phyloP scores from a whole-genome alignment of 768 basidiomycete species.

The Clavulina sp. region DNA sequence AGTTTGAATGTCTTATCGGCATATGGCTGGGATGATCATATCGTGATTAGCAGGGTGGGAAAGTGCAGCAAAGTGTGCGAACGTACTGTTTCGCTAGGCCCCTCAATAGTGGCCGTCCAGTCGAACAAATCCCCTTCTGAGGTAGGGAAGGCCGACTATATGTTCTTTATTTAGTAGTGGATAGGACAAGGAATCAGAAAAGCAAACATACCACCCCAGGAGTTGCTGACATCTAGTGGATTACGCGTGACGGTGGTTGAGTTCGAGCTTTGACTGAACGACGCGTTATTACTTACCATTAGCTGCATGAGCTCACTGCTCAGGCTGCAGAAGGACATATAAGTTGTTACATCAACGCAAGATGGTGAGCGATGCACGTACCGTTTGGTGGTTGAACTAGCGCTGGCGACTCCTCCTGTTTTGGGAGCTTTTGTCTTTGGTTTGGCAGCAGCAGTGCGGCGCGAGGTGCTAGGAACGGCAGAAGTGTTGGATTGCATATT shows the following conservation, averaged over 20 bases:
- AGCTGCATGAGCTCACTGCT: constrained; percentile 76
- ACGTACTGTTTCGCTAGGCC: constrained; percentile 50
- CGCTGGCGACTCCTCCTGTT: too few species aligned
- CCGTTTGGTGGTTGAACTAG: background rate
- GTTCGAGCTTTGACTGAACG: background rate
- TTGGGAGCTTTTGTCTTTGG: too few species aligned
- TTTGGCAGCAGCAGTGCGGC: too few species aligned
- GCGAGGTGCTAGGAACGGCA: too few species aligned
- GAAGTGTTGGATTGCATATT: too few species aligned
- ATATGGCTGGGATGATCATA: constrained; percentile 48
- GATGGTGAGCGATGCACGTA: background rate
- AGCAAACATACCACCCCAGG: constrained; percentile 68
- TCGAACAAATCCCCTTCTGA: constrained; percentile 75
- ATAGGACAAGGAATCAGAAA: background rate
- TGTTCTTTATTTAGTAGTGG: constrained; percentile 1
- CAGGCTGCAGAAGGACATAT: constrained; percentile 30
- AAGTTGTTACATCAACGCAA: background rate
- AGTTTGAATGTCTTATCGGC: constrained; percentile 67
- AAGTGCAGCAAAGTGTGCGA: background rate
- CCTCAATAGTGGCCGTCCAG: constrained; percentile 81
- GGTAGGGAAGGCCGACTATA: constrained; percentile 77
- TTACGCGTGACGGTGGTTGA: background rate
- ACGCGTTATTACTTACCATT: constrained; percentile 37
- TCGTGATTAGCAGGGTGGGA: background rate
- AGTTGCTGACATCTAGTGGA: constrained; percentile 62